A percentile compares a stretch with the other conserved stretches of the same genome.
These are phyloP conservation scores for Phytophthora macrochlamydospora DNA, from an alignment of 352 stramenopile genomes.

Conservation along the genomic window DNA sequence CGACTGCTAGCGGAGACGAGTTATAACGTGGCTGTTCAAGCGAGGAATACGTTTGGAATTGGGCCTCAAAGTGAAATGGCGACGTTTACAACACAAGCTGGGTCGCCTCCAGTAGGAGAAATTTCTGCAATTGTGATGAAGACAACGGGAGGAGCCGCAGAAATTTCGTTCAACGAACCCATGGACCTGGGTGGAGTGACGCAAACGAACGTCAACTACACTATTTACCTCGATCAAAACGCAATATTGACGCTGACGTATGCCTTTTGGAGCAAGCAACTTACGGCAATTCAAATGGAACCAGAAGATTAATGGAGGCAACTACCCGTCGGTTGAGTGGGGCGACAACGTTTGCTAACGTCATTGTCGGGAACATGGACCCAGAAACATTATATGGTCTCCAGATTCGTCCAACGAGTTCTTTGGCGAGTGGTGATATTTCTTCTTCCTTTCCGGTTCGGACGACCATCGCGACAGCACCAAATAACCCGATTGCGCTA, in stretches of 20 bases:
- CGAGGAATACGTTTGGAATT: slow-evolving; percentile 41
- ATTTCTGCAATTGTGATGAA: slow-evolving; percentile 35
- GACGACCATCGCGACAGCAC: slow-evolving; percentile 39
- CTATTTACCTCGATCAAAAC: slow-evolving; percentile 48
- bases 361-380: slow-evolving; percentile 52
- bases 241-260: slow-evolving; percentile 49
- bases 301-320: slow-evolving; percentile 22
- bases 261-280: slow-evolving; percentile 8
- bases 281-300: neutral
- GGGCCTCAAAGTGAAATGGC: slow-evolving; percentile 39
- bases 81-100: slow-evolving; percentile 37
- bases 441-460: slow-evolving; percentile 27
- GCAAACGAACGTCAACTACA: slow-evolving; percentile 47
- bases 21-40: slow-evolving; percentile 55
- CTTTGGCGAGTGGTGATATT: slow-evolving; percentile 22
- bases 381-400: slow-evolving; percentile 58
- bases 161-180: slow-evolving; percentile 59
- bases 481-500: slow-evolving; percentile 37
- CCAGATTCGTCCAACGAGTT: slow-evolving; percentile 49
- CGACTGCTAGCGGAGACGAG: slow-evolving; percentile 29
- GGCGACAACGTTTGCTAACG: slow-evolving; percentile 10
- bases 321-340: slow-evolving; percentile 11
- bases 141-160: slow-evolving; percentile 50
- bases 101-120: slow-evolving; percentile 32
- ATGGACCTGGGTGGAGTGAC: slow-evolving; percentile 52